Conservation (phyloP, 2,329 filamentous ascomycete genomes). For the Penicillium concentricum region DNA sequence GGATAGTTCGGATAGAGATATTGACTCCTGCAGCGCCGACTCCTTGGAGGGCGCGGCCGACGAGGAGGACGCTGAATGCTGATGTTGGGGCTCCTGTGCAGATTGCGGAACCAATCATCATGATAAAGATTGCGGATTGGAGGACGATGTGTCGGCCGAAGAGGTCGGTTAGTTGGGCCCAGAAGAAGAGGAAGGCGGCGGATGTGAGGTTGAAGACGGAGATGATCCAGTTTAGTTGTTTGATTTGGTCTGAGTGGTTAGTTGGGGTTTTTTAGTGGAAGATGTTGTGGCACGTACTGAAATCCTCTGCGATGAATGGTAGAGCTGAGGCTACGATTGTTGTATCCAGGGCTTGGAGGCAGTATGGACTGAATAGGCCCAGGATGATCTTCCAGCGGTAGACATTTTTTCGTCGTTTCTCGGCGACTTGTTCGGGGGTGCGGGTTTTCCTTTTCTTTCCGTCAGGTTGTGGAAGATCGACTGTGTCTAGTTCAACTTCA, state of each 20-base stretch:
- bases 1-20: constrained; percentile 61
- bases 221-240: constrained; percentile 68
- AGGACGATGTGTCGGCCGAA: constrained; percentile 62
- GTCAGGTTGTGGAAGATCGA: background rate
- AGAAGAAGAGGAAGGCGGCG: constrained; percentile 66
- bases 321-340: constrained; percentile 64
- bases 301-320: constrained; percentile 64
- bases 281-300: constrained; percentile 30
- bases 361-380: constrained; percentile 60
- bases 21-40: constrained; percentile 61
- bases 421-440: background rate
- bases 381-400: constrained; percentile 61
- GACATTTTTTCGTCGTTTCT: constrained; percentile 20
- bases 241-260: constrained; percentile 46
- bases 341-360: constrained; percentile 62
- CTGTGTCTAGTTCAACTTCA: background rate
- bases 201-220: constrained; percentile 67
- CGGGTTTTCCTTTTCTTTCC: background rate
- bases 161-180: constrained; percentile 64
- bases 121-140: constrained; percentile 56
- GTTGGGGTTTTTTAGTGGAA: too few species aligned
- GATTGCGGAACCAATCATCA: constrained; percentile 61
- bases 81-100: constrained; percentile 56
- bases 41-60: constrained; percentile 64
- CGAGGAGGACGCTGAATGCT: constrained; percentile 57